phyloP scores from a whole-genome alignment of 2,329 filamentous ascomycete species.

The Westerdykella ornata region DNA sequence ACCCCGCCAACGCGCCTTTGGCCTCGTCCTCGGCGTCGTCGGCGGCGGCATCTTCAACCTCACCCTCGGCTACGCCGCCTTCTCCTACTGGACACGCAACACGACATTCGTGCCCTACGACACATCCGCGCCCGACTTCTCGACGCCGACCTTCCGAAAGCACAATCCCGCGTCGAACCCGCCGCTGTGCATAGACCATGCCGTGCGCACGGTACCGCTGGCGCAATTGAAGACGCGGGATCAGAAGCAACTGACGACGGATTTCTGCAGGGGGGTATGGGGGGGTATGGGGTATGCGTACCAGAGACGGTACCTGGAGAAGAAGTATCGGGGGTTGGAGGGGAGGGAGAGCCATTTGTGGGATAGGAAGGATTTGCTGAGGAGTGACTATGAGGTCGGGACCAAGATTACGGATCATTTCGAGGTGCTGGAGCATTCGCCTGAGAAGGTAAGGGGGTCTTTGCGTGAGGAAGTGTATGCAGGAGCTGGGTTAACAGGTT shows the following conservation, averaged over 20 bases:
- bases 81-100: conserved; percentile 31
- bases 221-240: conserved; percentile 28
- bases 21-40: conserved; percentile 27
- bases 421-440: conserved; percentile 34
- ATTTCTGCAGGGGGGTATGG: conserved; percentile 37
- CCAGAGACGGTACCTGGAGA: conserved; percentile 33
- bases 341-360: conserved; percentile 31
- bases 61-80: conserved; percentile 29
- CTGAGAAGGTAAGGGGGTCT: conserved; percentile 27
- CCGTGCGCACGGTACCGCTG: conserved; percentile 32
- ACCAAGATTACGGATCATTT: conserved; percentile 38
- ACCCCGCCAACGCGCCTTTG: conserved; percentile 24
- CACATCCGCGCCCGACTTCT: conserved; percentile 21
- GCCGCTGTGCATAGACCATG: conserved; percentile 34
- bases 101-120: conserved; percentile 35
- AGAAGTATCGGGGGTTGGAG: conserved; percentile 28
- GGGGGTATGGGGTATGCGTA: conserved; percentile 32
- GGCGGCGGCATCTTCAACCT: conserved; percentile 27
- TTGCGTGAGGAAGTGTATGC: neutral
- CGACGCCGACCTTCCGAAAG: conserved; percentile 13
- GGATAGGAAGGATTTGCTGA: conserved; percentile 30
- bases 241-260: conserved; percentile 26
- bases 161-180: conserved; percentile 33
- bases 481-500: conserved; percentile 5
- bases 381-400: conserved; percentile 30